Percentiles rank a stretch among this genome's conserved stretches.
Conservation (phyloP, 768 basidiomycete species). For the Boletus subcaerulescens region DNA sequence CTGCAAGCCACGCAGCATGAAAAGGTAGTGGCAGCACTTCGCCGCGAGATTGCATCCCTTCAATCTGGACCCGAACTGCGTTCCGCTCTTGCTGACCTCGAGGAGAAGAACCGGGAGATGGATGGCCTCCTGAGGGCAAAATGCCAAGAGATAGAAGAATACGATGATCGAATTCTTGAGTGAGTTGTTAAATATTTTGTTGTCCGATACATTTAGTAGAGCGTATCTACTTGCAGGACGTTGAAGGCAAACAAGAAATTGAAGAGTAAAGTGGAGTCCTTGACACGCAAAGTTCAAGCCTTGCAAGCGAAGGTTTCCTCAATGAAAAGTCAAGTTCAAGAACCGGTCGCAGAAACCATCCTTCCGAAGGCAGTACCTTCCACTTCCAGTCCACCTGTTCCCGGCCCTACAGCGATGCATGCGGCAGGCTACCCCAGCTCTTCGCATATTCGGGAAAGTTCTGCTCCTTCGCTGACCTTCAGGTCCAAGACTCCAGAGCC, state of each 20-base stretch:
- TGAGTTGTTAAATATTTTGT: constrained; percentile 29
- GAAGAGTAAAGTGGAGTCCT: constrained; percentile 60
- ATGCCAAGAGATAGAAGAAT: constrained; percentile 77
- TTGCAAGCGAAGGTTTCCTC: constrained; percentile 65
- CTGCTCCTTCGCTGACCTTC: constrained; percentile 42
- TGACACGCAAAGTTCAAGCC: constrained; percentile 70
- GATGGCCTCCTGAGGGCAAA: constrained; percentile 68
- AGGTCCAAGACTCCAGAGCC: constrained; percentile 56
- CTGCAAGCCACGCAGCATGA: constrained; percentile 66
- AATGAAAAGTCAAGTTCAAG: constrained; percentile 41
- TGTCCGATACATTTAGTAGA: constrained; percentile 2
- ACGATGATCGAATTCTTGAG: constrained; percentile 80
- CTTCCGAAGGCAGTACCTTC: constrained; percentile 6
- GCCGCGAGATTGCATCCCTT: constrained; percentile 52
- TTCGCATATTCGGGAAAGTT: constrained; percentile 29
- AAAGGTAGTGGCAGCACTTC: constrained; percentile 56
- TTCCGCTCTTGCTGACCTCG: constrained; percentile 53
- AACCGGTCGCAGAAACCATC: constrained; percentile 7
- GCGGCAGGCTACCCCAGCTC: constrained; percentile 1
- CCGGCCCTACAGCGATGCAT: constrained; percentile 5
- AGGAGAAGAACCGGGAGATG: constrained; percentile 73
- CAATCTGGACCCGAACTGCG: constrained; percentile 55
- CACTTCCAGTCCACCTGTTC: constrained; percentile 13
- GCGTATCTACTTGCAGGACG: constrained; percentile 43
- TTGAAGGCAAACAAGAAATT: constrained; percentile 81